phyloP scores from a whole-genome alignment of 192 early-diverging fungal genomes.

The Pilobolus umbonatus region DNA sequence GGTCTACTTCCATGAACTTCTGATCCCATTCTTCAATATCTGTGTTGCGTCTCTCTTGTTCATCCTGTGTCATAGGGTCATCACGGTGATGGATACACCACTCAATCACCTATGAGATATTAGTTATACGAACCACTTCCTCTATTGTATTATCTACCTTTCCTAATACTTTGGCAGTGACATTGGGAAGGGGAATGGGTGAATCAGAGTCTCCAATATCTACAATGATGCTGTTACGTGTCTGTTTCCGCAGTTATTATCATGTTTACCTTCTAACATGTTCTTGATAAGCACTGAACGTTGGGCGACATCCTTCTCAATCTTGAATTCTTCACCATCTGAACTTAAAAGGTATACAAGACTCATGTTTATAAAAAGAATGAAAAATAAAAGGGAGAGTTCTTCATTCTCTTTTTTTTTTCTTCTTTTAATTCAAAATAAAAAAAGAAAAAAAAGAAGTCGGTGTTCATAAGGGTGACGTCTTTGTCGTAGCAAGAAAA shows the following conservation, averaged over 20 bases:
- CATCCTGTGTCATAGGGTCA: conserved; percentile 55
- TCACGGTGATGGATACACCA: conserved; percentile 76
- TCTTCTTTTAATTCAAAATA: too few species aligned
- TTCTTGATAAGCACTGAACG: conserved; percentile 77
- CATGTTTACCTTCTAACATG: conserved; percentile 59
- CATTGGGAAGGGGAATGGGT: conserved; percentile 77
- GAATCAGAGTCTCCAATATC: conserved; percentile 65
- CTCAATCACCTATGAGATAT: conserved; percentile 58
- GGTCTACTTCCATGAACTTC: conserved; percentile 73
- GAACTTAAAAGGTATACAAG: conserved; percentile 57
- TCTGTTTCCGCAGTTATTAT: not conserved
- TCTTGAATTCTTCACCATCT: conserved; percentile 56
- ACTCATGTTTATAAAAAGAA: conserved; percentile 24
- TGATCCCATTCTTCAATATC: conserved; percentile 80
- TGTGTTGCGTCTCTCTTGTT: conserved; percentile 57
- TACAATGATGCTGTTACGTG: not conserved
- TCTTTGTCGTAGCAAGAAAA: too few species aligned
- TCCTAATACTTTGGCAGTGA: conserved; percentile 63
- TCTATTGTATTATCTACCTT: conserved; percentile 44
- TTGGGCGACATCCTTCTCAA: conserved; percentile 62
- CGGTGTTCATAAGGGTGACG: too few species aligned
- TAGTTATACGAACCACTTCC: conserved; percentile 1
- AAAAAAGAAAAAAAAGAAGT: too few species aligned
- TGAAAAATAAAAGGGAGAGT: too few species aligned
- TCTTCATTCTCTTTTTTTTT: too few species aligned